A percentile compares a stretch with the other conserved stretches of the same genome.
Evolutionary conservation across 192 early-diverging fungal species (phyloP).

Genomic region (Pecoramyces ruminantium): DNA sequence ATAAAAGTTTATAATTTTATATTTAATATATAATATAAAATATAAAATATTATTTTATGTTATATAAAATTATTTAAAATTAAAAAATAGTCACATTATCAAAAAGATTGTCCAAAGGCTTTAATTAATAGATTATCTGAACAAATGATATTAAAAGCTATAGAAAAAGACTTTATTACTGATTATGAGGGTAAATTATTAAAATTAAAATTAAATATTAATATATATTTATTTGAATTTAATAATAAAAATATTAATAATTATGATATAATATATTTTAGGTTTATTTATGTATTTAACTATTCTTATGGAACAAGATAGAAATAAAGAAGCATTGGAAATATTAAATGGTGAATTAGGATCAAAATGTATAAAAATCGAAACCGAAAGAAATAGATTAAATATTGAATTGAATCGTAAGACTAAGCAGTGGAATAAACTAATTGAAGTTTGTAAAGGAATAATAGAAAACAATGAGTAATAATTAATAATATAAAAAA

Average conservation of each 20-base stretch:
- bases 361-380: slow-evolving; percentile 18
- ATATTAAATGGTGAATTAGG: slow-evolving; percentile 43
- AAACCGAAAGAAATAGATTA: not conserved
- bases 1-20: no score
- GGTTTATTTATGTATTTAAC: slow-evolving; percentile 61
- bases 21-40: no score
- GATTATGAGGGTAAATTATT: slow-evolving; percentile 39
- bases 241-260: no score
- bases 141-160: slow-evolving; percentile 64
- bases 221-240: no score
- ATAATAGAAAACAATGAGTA: not conserved
- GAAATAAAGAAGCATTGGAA: slow-evolving; percentile 42
- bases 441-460: not conserved
- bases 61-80: not conserved
- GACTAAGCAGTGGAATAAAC: not conserved
- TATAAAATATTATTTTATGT: no score
- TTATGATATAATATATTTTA: slow-evolving; percentile 1
- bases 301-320: slow-evolving; percentile 51
- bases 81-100: not conserved
- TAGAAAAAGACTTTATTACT: slow-evolving; percentile 40
- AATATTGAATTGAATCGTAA: not conserved
- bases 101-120: slow-evolving; percentile 21
- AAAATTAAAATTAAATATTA: no score
- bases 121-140: slow-evolving; percentile 50
- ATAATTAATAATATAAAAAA: not conserved